A percentile compares a stretch with the other conserved stretches of the same genome.
Conservation (phyloP, 441 rosid species). For the Erodium trifolium region DNA sequence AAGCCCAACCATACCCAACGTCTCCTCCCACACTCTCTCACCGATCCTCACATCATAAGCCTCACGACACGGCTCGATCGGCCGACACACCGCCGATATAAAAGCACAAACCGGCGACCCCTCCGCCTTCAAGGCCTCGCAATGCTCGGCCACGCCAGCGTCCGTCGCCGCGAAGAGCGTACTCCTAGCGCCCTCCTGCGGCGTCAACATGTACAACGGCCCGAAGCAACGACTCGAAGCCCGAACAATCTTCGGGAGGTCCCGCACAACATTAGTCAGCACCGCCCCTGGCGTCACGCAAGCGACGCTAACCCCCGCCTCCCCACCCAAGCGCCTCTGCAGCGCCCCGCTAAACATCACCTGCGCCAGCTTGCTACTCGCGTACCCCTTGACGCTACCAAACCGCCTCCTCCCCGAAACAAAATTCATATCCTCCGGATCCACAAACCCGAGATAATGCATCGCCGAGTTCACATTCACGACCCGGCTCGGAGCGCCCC, state of each 20-base stretch:
- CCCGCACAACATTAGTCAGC: background rate
- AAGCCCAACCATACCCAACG: background rate
- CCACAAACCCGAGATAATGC: background rate
- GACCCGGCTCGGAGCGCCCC: background rate
- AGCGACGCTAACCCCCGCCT: background rate
- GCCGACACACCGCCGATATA: background rate
- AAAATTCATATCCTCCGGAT: background rate
- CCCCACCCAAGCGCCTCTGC: background rate
- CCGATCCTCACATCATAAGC: background rate
- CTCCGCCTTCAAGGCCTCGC: background rate
- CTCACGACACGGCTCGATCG: background rate
- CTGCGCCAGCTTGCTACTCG: background rate
- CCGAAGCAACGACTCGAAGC: background rate
- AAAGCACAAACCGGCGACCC: background rate
- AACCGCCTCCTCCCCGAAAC: background rate
- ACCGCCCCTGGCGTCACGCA: background rate
- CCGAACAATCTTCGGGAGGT: background rate
- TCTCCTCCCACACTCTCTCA: background rate
- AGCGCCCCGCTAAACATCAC: background rate
- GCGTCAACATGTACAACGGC: background rate
- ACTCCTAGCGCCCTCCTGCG: background rate
- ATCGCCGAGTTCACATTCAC: background rate
- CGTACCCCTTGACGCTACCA: background rate
- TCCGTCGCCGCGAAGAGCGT: background rate
- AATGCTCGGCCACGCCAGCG: background rate